Percentiles rank a stretch among this genome's conserved stretches.
phyloP scores from a whole-genome alignment of 2,329 filamentous ascomycete species.

The Epichloe amarillans region DNA sequence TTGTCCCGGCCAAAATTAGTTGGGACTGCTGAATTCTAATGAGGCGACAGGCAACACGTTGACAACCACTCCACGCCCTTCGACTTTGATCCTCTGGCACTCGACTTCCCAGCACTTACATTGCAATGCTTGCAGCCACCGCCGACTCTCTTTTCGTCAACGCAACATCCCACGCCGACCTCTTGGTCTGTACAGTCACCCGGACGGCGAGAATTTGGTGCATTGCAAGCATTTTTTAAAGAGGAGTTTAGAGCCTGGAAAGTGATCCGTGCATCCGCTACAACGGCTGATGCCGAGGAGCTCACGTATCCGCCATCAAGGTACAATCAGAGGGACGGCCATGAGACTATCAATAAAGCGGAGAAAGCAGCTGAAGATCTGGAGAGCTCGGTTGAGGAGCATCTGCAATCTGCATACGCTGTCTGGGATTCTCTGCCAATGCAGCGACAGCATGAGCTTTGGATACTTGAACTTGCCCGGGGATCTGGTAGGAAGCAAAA shows the following conservation, averaged over 20 bases:
- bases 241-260: conserved; percentile 57
- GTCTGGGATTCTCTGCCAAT: conserved; percentile 58
- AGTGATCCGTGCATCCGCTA: conserved; percentile 35
- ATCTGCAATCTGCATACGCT: conserved; percentile 63
- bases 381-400: conserved; percentile 56
- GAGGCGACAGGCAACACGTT: conserved; percentile 34
- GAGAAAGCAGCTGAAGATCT: conserved; percentile 43
- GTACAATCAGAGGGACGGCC: conserved; percentile 27
- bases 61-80: conserved; percentile 45
- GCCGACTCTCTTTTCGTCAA: conserved; percentile 68
- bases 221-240: conserved; percentile 52
- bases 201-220: conserved; percentile 57
- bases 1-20: not conserved
- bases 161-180: conserved; percentile 61
- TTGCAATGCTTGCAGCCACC: conserved; percentile 70
- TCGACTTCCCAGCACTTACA: conserved; percentile 77
- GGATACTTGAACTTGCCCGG: conserved; percentile 49
- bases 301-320: conserved; percentile 32
- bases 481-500: conserved; percentile 43
- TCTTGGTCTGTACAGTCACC: conserved; percentile 77
- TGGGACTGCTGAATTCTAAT: conserved; percentile 7
- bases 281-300: conserved; percentile 37
- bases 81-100: conserved; percentile 72
- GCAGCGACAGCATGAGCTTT: conserved; percentile 44
- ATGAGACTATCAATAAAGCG: conserved; percentile 33